These are phyloP conservation scores for Kurtzmaniella quercitrusa DNA, from an alignment of 1,139 yeast genomes.

Conservation along the genomic window DNA sequence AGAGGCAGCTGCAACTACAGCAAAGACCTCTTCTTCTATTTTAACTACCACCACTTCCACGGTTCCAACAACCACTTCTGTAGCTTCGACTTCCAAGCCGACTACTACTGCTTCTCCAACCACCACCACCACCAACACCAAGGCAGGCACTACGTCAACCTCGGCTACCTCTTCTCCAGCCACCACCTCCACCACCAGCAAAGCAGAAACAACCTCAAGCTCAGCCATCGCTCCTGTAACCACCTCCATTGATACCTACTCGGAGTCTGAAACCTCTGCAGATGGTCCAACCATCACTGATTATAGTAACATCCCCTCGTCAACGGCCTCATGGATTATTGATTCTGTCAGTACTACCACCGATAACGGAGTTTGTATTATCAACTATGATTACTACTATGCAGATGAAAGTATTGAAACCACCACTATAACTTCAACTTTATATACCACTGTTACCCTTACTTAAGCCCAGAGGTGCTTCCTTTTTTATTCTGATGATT, in stretches of 20 bases:
- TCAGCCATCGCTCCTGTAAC: constrained; percentile 8
- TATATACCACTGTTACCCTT: constrained; percentile 34
- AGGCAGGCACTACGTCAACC: constrained; percentile 8
- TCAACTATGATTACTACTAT: constrained; percentile 41
- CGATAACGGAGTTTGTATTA: constrained; percentile 34
- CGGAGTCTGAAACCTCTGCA: background rate
- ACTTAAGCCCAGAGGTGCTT: background rate
- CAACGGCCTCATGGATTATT: constrained; percentile 37
- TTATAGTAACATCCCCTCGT: constrained; percentile 25
- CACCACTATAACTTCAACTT: constrained; percentile 34
- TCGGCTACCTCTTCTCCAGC: constrained; percentile 8
- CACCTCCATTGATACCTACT: background rate
- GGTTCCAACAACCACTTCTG: constrained; percentile 8
- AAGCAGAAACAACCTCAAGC: constrained; percentile 8
- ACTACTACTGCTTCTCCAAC: constrained; percentile 6
- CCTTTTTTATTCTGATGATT: background rate
- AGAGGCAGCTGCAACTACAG: constrained; percentile 8
- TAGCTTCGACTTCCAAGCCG: constrained; percentile 6
- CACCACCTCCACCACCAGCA: background rate
- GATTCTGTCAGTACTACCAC: constrained; percentile 32
- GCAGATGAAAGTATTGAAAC: constrained; percentile 25
- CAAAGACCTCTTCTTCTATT: constrained; percentile 9
- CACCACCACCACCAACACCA: constrained; percentile 3
- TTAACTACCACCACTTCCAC: constrained; percentile 8
- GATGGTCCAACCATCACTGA: constrained; percentile 32